Base-by-base conservation (phyloP, 2,329 filamentous ascomycete species). In the Penicillium glabrum region DNA sequence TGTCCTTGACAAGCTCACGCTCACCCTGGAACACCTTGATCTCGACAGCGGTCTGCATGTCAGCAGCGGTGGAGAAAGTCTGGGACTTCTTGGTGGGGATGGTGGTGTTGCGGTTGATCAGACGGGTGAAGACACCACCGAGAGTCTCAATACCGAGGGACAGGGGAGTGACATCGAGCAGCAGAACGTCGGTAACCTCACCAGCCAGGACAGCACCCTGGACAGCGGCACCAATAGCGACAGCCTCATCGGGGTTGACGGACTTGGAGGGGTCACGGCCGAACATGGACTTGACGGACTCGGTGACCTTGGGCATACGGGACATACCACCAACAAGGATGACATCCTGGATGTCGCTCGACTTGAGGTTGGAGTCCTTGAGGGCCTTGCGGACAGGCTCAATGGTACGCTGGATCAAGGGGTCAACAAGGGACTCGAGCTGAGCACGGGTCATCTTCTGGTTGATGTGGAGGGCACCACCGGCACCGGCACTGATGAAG, bases 11-110 rank as follows among this genome's bases (percentile, higher is more conserved):
- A 63, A 97, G 91, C 84, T 97, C 93, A 90, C 93, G 93, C 86
- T 98, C 93, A 84, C 93, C 93, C 88, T 98, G 93, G 89, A 88
- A 98, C 64, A 98, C 93, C 90, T 98, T 97, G 85, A 98, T 98
- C 84, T 97, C 93, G 73, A 98, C 93, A 68, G 93, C 93, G 62
- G 91, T 96, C 85, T 98, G 93, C 90, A 96, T 96, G 78, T 98
- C 93, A 67, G 93, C 93, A 53, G 93, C 93, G 51, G 93, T 98
- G 55, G 93, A 97, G 87, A 98, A 98, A 74, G 93, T 88, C 82
- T 97, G 92, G 13, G 93, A 97, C 84, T 98, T 98, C 89, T 97
- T 97, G 82, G 93, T 98, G 56, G 93, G 93, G 75, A 98, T 98
- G 66, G 93, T 97, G 73, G 93, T 98, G 86, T 98, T 98, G 71